A percentile compares a stretch with the other conserved stretches of the same genome.
Conservation (phyloP, 164 flowering plant genomes). For the Aristolochia californica region DNA sequence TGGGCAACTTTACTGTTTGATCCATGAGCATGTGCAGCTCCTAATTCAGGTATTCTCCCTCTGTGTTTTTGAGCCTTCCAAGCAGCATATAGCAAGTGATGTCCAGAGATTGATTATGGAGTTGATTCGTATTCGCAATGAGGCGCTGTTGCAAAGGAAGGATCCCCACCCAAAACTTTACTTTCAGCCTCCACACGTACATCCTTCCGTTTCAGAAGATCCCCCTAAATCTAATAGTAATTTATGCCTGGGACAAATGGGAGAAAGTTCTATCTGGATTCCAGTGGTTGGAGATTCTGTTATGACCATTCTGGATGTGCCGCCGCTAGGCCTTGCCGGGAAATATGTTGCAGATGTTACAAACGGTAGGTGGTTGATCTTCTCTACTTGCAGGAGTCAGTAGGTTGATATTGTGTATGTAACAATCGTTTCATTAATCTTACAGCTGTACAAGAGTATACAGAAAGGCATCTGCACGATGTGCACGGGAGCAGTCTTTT, state of each 20-base stretch:
- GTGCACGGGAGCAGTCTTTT: constrained; percentile 15
- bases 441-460: constrained; percentile 50
- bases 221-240: constrained; percentile 15
- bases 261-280: constrained; percentile 11
- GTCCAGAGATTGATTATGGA: constrained; percentile 47
- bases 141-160: constrained; percentile 35
- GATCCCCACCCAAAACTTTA: constrained; percentile 48
- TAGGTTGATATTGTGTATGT: neutral
- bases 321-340: constrained; percentile 63
- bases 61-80: constrained; percentile 63
- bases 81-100: constrained; percentile 50
- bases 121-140: constrained; percentile 50
- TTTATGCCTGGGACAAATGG: constrained; percentile 10
- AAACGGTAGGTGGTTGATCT: constrained; percentile 36
- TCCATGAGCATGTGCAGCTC: constrained; percentile 90
- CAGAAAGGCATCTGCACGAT: constrained; percentile 30
- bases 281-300: constrained; percentile 33
- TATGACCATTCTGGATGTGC: constrained; percentile 65
- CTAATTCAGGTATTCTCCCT: constrained; percentile 81
- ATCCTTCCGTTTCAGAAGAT: constrained; percentile 40
- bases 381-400: neutral
- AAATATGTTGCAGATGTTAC: constrained; percentile 57
- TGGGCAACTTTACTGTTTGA: constrained; percentile 74
- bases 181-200: constrained; percentile 40
- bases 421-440: constrained; percentile 4